Conservation (phyloP, 2,329 filamentous ascomycete genomes). For the Kalmusia sp. region DNA sequence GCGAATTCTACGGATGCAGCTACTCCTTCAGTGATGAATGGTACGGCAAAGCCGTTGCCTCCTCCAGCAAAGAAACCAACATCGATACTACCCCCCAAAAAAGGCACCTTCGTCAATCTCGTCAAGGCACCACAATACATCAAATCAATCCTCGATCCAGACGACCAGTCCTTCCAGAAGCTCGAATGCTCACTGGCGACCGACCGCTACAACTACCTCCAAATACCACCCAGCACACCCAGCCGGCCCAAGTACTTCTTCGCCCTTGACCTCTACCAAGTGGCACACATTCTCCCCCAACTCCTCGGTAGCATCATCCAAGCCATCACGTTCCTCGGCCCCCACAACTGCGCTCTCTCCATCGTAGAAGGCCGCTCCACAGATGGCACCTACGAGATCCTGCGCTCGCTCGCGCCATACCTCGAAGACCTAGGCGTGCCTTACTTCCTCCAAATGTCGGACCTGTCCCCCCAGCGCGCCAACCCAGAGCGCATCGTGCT, state of each 20-base stretch:
- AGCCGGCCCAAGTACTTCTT: slow-evolving; percentile 51
- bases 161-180: slow-evolving; percentile 1
- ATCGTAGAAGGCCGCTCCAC: slow-evolving; percentile 64
- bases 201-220: slow-evolving; percentile 9
- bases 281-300: slow-evolving; percentile 55
- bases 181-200: not conserved
- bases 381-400: slow-evolving; percentile 62
- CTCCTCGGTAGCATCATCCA: slow-evolving; percentile 62
- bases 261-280: slow-evolving; percentile 60
- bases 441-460: slow-evolving; percentile 55
- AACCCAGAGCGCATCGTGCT: slow-evolving; percentile 52
- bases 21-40: not conserved
- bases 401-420: slow-evolving; percentile 50
- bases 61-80: not conserved
- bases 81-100: not conserved
- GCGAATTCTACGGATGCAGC: not conserved
- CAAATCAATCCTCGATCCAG: slow-evolving; percentile 10
- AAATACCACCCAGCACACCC: not conserved
- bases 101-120: not conserved
- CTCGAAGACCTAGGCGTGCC: slow-evolving; percentile 45
- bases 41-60: not conserved
- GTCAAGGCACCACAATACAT: slow-evolving; percentile 5
- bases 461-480: slow-evolving; percentile 50
- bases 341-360: slow-evolving; percentile 59
- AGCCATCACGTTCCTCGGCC: slow-evolving; percentile 58